phyloP scores from a whole-genome alignment of 345 rosid species.

The Brassica cretica region DNA sequence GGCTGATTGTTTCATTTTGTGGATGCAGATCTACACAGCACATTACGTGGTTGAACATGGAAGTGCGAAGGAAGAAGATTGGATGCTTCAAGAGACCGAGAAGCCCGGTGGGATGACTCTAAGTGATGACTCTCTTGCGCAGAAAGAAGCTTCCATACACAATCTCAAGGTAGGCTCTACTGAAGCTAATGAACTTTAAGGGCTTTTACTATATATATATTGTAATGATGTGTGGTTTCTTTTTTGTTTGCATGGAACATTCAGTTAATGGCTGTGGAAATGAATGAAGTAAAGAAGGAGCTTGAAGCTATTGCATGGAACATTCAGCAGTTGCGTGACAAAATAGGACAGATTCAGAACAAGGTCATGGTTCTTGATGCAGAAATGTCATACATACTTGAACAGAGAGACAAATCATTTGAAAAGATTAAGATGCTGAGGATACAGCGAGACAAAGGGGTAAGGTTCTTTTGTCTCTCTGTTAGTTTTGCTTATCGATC shows the following conservation, averaged over 20 bases:
- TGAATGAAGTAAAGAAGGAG: conserved; percentile 82
- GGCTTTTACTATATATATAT: neutral
- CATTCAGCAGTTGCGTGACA: conserved; percentile 47
- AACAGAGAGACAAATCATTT: conserved; percentile 61
- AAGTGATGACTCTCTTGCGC: conserved; percentile 68
- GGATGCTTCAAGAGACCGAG: conserved; percentile 65
- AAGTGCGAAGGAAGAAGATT: conserved; percentile 78
- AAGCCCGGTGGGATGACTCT: conserved; percentile 69
- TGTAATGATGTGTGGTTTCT: conserved; percentile 16
- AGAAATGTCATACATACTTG: conserved; percentile 45
- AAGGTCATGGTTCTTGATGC: conserved; percentile 50
- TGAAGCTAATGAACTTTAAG: neutral
- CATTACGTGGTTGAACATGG: conserved; percentile 78
- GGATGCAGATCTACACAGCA: conserved; percentile 63
- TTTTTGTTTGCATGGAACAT: neutral
- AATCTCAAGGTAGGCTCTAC: conserved; percentile 69
- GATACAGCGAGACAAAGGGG: conserved; percentile 67
- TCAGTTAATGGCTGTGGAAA: conserved; percentile 73
- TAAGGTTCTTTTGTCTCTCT: conserved; percentile 27
- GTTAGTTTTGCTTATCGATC: neutral
- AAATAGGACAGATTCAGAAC: conserved; percentile 46
- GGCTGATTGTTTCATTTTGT: conserved; percentile 27
- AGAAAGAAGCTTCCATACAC: conserved; percentile 67
- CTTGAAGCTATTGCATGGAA: conserved; percentile 56
- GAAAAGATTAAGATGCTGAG: conserved; percentile 56